Percentiles rank a stretch among this genome's conserved stretches.
These are phyloP conservation scores for Yamadazyma diddensiae DNA, from an alignment of 1,139 yeast species.

Conservation along the genomic window DNA sequence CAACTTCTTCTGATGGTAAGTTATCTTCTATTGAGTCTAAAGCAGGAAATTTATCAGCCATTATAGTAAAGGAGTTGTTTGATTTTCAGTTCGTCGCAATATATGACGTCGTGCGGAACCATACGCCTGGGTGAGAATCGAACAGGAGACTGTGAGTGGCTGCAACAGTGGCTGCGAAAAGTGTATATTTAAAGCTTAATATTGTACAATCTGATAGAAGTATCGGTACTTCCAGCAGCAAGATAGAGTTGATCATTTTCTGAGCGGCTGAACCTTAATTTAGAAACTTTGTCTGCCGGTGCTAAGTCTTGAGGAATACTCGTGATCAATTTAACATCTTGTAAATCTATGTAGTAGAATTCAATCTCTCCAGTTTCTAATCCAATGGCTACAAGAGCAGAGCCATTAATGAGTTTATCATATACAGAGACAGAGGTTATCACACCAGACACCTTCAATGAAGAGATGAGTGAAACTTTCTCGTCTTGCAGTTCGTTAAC, in stretches of 20 bases:
- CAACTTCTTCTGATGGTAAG: constrained; percentile 23
- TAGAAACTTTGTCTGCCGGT: constrained; percentile 61
- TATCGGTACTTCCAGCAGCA: constrained; percentile 71
- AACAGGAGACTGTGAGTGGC: too few relatives aligned
- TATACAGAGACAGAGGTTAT: constrained; percentile 72
- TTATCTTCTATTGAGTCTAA: constrained; percentile 53
- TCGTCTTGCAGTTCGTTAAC: constrained; percentile 20
- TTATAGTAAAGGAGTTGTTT: constrained; percentile 17
- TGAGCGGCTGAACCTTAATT: constrained; percentile 52
- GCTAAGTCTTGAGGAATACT: constrained; percentile 36
- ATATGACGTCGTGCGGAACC: constrained; percentile 1
- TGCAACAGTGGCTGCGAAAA: too few relatives aligned
- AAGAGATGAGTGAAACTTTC: constrained; percentile 24
- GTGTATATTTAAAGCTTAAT: background rate
- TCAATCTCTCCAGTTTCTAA: constrained; percentile 55
- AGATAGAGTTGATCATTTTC: constrained; percentile 26
- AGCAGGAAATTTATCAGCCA: constrained; percentile 89
- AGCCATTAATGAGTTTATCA: constrained; percentile 18
- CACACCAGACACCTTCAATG: constrained; percentile 48
- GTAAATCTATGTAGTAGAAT: constrained; percentile 22
- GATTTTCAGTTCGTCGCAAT: background rate
- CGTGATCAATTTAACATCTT: constrained; percentile 20
- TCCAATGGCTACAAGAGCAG: constrained; percentile 59
- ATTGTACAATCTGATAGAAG: constrained; percentile 58
- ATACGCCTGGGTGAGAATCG: background rate